phyloP scores from a whole-genome alignment of 2,329 filamentous ascomycete genomes.

The Arthroderma sp. region DNA sequence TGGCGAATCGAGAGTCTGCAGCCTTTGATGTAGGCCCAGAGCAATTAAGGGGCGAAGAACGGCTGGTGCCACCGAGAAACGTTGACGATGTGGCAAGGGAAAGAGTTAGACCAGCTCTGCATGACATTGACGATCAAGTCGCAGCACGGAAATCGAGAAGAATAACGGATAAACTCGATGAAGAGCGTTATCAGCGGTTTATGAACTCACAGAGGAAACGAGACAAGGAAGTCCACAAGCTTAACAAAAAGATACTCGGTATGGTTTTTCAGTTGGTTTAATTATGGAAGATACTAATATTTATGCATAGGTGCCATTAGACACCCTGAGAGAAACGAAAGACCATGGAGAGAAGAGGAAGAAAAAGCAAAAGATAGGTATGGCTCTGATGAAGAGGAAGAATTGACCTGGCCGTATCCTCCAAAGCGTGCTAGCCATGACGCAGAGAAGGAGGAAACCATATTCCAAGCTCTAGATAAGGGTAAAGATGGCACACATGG shows the following conservation, averaged over 20 bases:
- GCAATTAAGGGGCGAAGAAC: not conserved
- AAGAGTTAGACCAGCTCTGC: conserved; percentile 8
- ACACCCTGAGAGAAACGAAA: not conserved
- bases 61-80: conserved; percentile 54
- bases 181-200: conserved; percentile 2
- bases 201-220: not conserved
- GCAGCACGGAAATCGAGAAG: not conserved
- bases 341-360: not conserved
- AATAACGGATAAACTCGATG: conserved; percentile 10
- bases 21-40: conserved; percentile 2
- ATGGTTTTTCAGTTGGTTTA: not conserved
- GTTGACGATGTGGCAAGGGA: conserved; percentile 60
- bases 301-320: not conserved
- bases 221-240: conserved; percentile 7
- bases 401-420: not conserved
- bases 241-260: conserved; percentile 8
- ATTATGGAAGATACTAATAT: not conserved
- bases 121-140: conserved; percentile 8
- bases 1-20: conserved; percentile 5
- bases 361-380: not conserved
- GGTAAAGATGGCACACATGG: not conserved
- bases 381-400: not conserved
- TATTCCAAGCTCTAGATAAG: not conserved
- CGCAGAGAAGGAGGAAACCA: not conserved
- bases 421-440: not conserved